A percentile compares a stretch with the other conserved stretches of the same genome.
Evolutionary conservation across 2,329 filamentous ascomycete species (phyloP).

Genomic region (Dichotomopilus funicola): DNA sequence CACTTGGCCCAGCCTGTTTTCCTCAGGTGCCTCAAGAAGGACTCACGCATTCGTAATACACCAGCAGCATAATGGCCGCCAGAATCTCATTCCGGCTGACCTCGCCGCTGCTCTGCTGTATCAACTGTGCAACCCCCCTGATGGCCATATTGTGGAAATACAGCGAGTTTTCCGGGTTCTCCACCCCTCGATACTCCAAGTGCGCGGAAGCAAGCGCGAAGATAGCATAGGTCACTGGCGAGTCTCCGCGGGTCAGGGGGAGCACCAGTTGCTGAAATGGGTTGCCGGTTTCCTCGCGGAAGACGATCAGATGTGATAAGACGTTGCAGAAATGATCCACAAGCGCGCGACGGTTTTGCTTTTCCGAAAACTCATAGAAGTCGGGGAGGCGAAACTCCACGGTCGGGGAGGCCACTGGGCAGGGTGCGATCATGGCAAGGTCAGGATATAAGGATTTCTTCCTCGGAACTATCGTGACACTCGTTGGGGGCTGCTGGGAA

Average conservation of each 20-base stretch:
- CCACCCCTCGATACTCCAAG: constrained; percentile 58
- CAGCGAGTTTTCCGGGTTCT: constrained; percentile 48
- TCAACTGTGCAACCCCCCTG: constrained; percentile 50
- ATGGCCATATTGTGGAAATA: constrained; percentile 56
- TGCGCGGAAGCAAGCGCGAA: constrained; percentile 81
- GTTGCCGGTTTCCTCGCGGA: constrained; percentile 56
- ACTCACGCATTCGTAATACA: constrained; percentile 59
- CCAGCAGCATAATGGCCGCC: constrained; percentile 54
- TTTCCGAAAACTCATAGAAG: constrained; percentile 52
- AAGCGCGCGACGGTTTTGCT: constrained; percentile 47
- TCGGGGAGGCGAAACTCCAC: constrained; percentile 47
- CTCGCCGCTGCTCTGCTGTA: constrained; percentile 45
- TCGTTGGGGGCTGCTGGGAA: background rate
- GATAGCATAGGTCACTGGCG: constrained; percentile 70
- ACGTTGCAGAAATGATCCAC: constrained; percentile 60
- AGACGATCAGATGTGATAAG: constrained; percentile 58
- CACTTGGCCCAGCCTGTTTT: background rate
- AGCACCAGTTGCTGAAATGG: constrained; percentile 57
- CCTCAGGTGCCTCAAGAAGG: background rate
- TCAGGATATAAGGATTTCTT: constrained; percentile 29
- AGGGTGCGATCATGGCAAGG: constrained; percentile 37
- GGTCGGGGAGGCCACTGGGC: constrained; percentile 34
- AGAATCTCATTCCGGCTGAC: constrained; percentile 51
- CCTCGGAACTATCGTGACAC: constrained; percentile 9
- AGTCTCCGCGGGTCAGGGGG: constrained; percentile 50